Evolutionary conservation across 164 flowering plant genomes (phyloP).

Genomic region (Warburgia ugandensis): DNA sequence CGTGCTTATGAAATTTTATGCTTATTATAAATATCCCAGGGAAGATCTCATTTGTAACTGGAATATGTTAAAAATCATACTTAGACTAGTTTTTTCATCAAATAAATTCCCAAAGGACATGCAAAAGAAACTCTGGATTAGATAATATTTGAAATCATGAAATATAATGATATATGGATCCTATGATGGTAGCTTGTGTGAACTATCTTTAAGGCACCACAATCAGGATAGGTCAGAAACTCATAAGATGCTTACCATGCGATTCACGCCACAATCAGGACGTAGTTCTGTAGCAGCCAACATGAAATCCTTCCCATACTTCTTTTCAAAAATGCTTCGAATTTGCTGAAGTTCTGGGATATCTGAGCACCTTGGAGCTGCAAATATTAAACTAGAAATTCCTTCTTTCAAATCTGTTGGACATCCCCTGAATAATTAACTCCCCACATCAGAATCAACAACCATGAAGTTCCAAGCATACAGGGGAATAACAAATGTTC

Average conservation of each 20-base stretch:
- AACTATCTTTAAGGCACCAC: too few relatives aligned
- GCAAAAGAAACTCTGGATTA: too few relatives aligned
- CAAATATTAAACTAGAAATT: constrained; percentile 77
- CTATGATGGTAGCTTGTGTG: too few relatives aligned
- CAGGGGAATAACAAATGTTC: not conserved
- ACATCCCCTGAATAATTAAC: constrained; percentile 69
- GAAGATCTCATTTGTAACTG: too few relatives aligned
- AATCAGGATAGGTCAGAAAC: not conserved
- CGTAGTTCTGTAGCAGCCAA: constrained; percentile 83
- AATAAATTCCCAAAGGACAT: too few relatives aligned
- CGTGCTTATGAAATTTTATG: too few relatives aligned
- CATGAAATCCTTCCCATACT: constrained; percentile 88
- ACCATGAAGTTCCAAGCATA: not conserved
- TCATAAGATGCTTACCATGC: constrained; percentile 34
- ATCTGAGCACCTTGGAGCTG: constrained; percentile 86
- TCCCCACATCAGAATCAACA: constrained; percentile 8
- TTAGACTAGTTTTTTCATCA: too few relatives aligned
- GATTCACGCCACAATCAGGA: constrained; percentile 86
- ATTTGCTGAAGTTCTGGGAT: constrained; percentile 71
- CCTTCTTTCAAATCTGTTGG: constrained; percentile 95
- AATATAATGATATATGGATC: too few relatives aligned
- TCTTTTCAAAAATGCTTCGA: constrained; percentile 65
- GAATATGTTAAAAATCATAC: too few relatives aligned
- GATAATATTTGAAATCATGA: too few relatives aligned
- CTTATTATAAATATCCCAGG: too few relatives aligned